Evolutionary conservation across 139 green algal genomes (phyloP).

Genomic region (Chlorella sp.): DNA sequence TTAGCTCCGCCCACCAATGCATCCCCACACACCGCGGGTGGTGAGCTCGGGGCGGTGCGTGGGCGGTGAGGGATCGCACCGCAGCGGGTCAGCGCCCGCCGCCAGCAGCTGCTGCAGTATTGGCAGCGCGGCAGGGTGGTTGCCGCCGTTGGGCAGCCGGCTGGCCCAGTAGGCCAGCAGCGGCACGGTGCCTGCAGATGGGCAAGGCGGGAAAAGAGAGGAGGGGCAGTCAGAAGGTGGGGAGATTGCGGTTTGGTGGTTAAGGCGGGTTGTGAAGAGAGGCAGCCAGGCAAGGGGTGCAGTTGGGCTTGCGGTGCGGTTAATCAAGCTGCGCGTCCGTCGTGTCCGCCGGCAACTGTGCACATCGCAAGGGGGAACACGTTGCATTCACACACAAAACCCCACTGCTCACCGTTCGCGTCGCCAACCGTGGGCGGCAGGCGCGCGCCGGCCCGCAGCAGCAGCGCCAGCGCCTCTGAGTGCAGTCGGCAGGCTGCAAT

Average conservation of each 20-base stretch:
- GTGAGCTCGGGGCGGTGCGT: too few relatives aligned
- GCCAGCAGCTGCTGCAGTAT: conserved; percentile 19
- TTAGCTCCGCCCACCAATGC: too few relatives aligned
- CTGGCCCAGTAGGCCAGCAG: conserved; percentile 15
- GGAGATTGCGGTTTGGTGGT: not conserved
- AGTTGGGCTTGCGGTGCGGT: too few relatives aligned
- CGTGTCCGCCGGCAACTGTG: not conserved
- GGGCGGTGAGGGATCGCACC: too few relatives aligned
- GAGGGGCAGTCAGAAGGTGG: not conserved
- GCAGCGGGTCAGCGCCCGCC: conserved; percentile 1
- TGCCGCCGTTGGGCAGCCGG: not conserved
- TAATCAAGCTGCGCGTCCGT: too few relatives aligned
- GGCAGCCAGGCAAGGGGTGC: too few relatives aligned
- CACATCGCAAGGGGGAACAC: too few relatives aligned
- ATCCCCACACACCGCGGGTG: too few relatives aligned
- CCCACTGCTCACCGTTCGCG: not conserved
- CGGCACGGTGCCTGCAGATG: not conserved
- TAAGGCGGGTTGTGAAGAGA: too few relatives aligned
- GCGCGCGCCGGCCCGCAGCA: not conserved
- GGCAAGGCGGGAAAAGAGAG: not conserved
- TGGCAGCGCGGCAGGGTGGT: conserved; percentile 12
- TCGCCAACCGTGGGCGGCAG: not conserved
- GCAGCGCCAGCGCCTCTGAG: not conserved
- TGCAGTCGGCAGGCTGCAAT: conserved; percentile 16
- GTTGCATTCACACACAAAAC: not conserved